Evolutionary conservation across 2,329 filamentous ascomycete species (phyloP), one percentile per base, ranked within the genome.

Genomic region (Aspergillus sp.): DNA sequence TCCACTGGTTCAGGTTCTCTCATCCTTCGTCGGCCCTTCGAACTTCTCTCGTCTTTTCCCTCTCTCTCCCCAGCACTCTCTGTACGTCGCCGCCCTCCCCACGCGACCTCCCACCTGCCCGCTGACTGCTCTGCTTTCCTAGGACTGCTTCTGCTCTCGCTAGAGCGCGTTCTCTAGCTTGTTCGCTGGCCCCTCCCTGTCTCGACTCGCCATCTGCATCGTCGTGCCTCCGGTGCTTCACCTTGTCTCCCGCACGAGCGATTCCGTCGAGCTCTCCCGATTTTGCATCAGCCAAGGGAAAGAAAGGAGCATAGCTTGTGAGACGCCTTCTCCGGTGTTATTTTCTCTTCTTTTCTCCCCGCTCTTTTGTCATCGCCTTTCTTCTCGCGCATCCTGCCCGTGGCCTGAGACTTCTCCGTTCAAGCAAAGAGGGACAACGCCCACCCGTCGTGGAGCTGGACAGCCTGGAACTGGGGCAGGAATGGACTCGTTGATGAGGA

Each of bases 401-500:
- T 21, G 49, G 17, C 17, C 23, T 47, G 44, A 45, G 44, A 48
- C 45, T 21, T 37, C 27, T 35, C 45, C 45, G 45, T 37, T 27
- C 44, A 37, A 46, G 17, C 45, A 52, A 55, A 35, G 27, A 53
- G 41, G 50, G 27, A 45, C 37, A 56, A 37, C 17, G 17, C 12
- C 45, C 49, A 33, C 17, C 52, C 43, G 56, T 52, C 24, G 44
- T 59, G 59, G 57, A 55, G 58, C 56, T 62, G 41, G 56, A 66
- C 40, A 62, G 70, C 62, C 60, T 68, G 62, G 64, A 63, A 60
- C 58, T 55, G 56, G 65, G 62, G 69, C 63, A 71, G 71, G 71
- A 72, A 73, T 73, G 70, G 70, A 73, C 64, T 67, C 69, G 68
- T 62, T 65, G 64, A 66, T 72, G 66, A 71, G 68, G 63, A 57